Conservation (phyloP, 768 basidiomycete genomes). For the Phanerochaete carnosa region DNA sequence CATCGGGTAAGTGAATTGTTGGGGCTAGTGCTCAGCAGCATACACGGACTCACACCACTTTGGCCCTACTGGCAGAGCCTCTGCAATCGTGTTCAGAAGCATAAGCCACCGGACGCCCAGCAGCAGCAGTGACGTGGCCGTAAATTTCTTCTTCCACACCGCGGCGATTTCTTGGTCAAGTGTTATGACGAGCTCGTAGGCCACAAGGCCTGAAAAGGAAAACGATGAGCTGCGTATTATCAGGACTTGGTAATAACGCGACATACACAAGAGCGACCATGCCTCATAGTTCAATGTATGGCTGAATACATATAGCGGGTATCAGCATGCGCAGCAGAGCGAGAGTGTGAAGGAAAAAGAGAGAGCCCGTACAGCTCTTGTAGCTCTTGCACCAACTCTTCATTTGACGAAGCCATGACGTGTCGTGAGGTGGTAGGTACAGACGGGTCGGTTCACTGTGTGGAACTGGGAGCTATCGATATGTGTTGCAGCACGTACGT, state of each 20-base stretch:
- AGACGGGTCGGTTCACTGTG: too few species aligned
- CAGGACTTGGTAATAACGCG: not conserved
- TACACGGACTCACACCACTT: too few species aligned
- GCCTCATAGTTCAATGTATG: not conserved
- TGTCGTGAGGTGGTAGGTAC: too few species aligned
- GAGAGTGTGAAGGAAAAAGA: not conserved
- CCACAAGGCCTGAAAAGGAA: not conserved
- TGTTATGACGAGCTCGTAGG: not conserved
- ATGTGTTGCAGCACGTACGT: too few species aligned
- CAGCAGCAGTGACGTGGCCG: not conserved
- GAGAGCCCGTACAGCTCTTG: not conserved
- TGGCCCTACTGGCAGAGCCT: too few species aligned
- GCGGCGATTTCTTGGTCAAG: not conserved
- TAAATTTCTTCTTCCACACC: not conserved
- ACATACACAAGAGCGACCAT: not conserved
- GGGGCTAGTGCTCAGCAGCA: too few species aligned
- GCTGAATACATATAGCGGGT: not conserved
- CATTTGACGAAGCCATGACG: not conserved
- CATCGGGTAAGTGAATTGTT: too few species aligned
- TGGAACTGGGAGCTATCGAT: too few species aligned
- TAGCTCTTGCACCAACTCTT: not conserved
- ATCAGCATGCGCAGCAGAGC: not conserved
- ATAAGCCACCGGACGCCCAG: not conserved
- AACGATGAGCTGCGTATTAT: not conserved
- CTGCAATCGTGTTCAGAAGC: not conserved